Evolutionary conservation across 176 grass and related monocot species (phyloP), one percentile per base, ranked within the genome.

Genomic region (Urochloa ruziziensis): DNA sequence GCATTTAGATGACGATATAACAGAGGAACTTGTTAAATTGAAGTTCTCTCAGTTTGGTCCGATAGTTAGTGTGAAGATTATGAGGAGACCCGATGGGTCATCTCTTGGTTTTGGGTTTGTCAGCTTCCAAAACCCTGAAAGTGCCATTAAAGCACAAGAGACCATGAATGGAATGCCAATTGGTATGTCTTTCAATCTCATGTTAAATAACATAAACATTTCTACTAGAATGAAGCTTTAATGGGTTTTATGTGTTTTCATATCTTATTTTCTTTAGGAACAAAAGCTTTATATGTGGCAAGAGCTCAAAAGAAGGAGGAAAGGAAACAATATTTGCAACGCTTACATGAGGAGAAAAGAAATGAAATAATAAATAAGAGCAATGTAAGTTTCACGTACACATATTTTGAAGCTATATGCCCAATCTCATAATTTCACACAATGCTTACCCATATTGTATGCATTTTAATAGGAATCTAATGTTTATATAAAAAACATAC

Each of bases 291-390:
- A 28, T 96, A 96, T 33, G 93, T 99, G 57, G 79, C 87, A 9
- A 94, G 84, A 81, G 96, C 96, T 13, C 91, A 95, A 62, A 99
- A 99, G 71, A 99, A 96, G 75, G 77, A 90, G 62, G 96, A 99
- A 70, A 79, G 89, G 17, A 85, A 86, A 58, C 89, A 94, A 70
- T 89, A 93, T 84, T 80, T 99, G 68, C 82, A 84, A 7, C 82
- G 60, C 15, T 80, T 94, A 23, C 87, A 89, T 4, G 89, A 94
- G 85, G 89, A 99, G 54, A 96, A 90, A 83, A 77, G 86, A 35
- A 96, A 89, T 42, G 91, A 96, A 62, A 89, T 84, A 75, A 84
- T 92, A 42, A 94, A 47, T 35, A 99, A 96, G 83, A 91, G 80
- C 78, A 88, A 88, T 84, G 96, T 91, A 92, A 76, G 24, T 77